Evolutionary conservation across 208 protist genomes (phyloP), one percentile per base, ranked within the genome.

Genomic region (Trypanosoma grayi): DNA sequence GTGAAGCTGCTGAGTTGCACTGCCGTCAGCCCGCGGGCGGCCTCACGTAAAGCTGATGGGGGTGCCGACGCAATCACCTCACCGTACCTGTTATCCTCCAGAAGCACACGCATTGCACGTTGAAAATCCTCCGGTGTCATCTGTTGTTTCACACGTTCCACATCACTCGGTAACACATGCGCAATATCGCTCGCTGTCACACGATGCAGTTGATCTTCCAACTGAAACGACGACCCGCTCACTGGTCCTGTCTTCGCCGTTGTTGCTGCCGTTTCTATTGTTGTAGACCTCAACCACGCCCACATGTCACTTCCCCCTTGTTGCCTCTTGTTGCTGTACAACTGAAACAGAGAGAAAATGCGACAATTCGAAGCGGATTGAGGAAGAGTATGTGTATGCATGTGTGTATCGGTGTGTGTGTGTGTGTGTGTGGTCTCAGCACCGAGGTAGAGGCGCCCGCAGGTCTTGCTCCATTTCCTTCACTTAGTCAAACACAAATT

Each of bases 31-130:
- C 57, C 77, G 9, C 41, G 27, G 18, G 73, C 57, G 10, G 85
- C 85, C 22, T 60, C 72, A 4, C 61, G 48, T 70, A 82, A 81
- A 27, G 81, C 31, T 9, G 60, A 37, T 10, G 76, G 24, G 0
- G 62, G 61, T 3, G 69, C 68, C 8, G 45, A 60, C 8, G 50
- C 65, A 25, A 90, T 55, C 16, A 86, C 83, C 44, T 90, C 89
- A 0, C 43, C 57, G 63, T 90, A 90, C 20, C 78, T 68, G 54
- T 95, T 90, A 10, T 83, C 69, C 25, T 87, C 73, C 2, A 92
- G 60, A 57, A 95, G 51, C 14, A 86, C 48, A 20, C 54, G 54
- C 47, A 85, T 75, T 18, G 85, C 81, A 28, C 62, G 33, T 7
- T 59, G 55, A 10, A 92, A 53, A 37, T 84, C 60, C 8, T 75